Percentiles rank a stretch among this genome's conserved stretches.
Conservation (phyloP, 208 protist species). For the Paratrypanosoma confusum region DNA sequence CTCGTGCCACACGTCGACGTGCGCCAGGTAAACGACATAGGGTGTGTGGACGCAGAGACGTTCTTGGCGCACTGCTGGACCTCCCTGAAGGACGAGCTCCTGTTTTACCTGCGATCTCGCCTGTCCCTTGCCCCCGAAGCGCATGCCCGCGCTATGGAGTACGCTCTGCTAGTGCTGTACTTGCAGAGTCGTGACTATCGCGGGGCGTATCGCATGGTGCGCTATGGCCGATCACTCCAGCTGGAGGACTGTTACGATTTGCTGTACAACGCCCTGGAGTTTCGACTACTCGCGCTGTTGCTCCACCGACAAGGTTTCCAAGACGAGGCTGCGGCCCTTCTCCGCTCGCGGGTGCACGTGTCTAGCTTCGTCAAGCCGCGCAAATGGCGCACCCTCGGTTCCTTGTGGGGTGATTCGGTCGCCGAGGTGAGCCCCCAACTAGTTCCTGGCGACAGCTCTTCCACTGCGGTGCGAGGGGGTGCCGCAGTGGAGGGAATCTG, state of each 20-base stretch:
- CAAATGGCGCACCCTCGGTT: too few relatives aligned
- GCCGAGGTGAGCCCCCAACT: too few relatives aligned
- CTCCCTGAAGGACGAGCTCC: conserved; percentile 29
- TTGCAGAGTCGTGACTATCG: conserved; percentile 55
- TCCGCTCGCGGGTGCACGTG: conserved; percentile 20
- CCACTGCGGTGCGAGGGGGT: too few relatives aligned
- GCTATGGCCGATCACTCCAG: conserved; percentile 11
- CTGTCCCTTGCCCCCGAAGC: conserved; percentile 9
- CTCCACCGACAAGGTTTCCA: conserved; percentile 32
- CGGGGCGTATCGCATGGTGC: conserved; percentile 31
- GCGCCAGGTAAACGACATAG: conserved; percentile 25
- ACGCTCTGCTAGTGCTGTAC: conserved; percentile 53
- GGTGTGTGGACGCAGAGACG: conserved; percentile 13
- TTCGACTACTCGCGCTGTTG: conserved; percentile 56
- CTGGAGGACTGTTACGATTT: conserved; percentile 58
- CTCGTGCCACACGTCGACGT: too few relatives aligned
- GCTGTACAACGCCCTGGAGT: conserved; percentile 36
- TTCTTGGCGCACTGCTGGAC: conserved; percentile 41
- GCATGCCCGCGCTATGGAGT: conserved; percentile 39
- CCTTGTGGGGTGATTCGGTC: too few relatives aligned
- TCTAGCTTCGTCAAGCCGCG: too few relatives aligned
- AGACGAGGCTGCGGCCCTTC: conserved; percentile 9
- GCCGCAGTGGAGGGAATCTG: too few relatives aligned
- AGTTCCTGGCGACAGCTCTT: too few relatives aligned
- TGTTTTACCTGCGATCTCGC: conserved; percentile 25